Conservation (phyloP, 371 early-diverging fungal genomes). For the Paraphysoderma sedebokerense region DNA sequence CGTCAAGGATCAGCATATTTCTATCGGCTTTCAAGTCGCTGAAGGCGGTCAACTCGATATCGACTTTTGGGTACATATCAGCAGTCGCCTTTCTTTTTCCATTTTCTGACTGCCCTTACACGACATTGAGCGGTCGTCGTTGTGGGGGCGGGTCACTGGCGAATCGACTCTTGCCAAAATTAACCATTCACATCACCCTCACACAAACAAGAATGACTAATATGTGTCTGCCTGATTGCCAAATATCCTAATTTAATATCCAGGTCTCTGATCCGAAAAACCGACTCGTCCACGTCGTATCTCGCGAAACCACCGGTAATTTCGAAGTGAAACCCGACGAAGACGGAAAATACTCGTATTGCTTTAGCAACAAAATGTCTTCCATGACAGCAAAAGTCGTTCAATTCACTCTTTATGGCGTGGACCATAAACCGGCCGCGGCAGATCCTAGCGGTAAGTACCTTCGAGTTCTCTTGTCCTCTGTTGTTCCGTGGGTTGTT, state of each 20-base stretch:
- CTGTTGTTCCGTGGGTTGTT: not conserved
- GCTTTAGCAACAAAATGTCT: slow-evolving; percentile 48
- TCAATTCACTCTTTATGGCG: slow-evolving; percentile 25
- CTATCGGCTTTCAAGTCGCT: slow-evolving; percentile 49
- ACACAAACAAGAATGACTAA: no score
- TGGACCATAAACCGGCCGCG: slow-evolving; percentile 4
- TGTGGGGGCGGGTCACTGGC: no score
- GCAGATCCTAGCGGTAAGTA: not conserved
- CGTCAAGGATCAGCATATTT: slow-evolving; percentile 32
- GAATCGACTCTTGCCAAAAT: not conserved
- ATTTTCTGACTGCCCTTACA: not conserved
- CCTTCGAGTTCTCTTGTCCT: no score
- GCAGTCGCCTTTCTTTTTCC: not conserved
- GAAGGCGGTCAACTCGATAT: slow-evolving; percentile 47
- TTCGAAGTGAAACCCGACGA: slow-evolving; percentile 30
- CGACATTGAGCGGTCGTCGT: not conserved
- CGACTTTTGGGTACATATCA: slow-evolving; percentile 47
- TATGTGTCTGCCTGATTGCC: no score
- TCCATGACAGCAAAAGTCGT: slow-evolving; percentile 29
- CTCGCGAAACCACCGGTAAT: slow-evolving; percentile 26
- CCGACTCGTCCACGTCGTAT: slow-evolving; percentile 21
- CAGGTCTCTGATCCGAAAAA: slow-evolving; percentile 37
- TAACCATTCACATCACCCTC: no score
- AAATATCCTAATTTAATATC: no score
- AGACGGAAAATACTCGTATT: slow-evolving; percentile 46